Percentiles rank a stretch among this genome's conserved stretches.
Conservation (phyloP, 1,139 yeast genomes). For the Geotrichum aggregatum region DNA sequence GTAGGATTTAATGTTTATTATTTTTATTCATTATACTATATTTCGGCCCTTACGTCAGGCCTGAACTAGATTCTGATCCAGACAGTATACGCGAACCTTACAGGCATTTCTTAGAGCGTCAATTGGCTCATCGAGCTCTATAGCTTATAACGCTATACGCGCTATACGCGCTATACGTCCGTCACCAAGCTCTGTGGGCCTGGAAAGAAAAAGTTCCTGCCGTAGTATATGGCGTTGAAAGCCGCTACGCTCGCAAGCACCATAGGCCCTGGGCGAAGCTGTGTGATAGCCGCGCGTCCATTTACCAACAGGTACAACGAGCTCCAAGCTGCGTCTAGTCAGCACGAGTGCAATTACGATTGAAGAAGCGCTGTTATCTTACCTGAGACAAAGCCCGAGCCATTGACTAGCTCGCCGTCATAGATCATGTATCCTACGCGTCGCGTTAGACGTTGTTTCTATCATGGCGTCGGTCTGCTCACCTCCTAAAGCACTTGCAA, state of each 20-base stretch:
- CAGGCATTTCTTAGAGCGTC: too few species aligned
- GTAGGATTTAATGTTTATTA: background rate
- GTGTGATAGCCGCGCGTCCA: constrained; percentile 57
- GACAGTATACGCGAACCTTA: too few species aligned
- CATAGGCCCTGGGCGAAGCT: constrained; percentile 52
- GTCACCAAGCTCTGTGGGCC: too few species aligned
- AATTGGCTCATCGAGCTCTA: too few species aligned
- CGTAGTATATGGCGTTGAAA: constrained; percentile 63
- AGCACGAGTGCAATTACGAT: background rate
- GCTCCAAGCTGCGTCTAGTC: constrained; percentile 62
- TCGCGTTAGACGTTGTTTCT: background rate
- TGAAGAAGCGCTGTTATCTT: constrained; percentile 15
- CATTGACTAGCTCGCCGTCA: constrained; percentile 79
- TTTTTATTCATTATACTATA: background rate
- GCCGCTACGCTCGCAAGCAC: constrained; percentile 56
- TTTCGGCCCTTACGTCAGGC: background rate
- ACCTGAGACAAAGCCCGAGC: constrained; percentile 73
- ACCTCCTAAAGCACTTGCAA: constrained; percentile 72
- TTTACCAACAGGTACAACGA: constrained; percentile 70
- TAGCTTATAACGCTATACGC: too few species aligned
- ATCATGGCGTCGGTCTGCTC: constrained; percentile 12
- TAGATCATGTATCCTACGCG: constrained; percentile 52
- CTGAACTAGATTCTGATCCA: too few species aligned
- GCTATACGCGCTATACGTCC: too few species aligned
- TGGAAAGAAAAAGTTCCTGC: constrained; percentile 56